Evolutionary conservation across 2,329 filamentous ascomycete genomes (phyloP).

Genomic region (Trichoderma endophyticum): DNA sequence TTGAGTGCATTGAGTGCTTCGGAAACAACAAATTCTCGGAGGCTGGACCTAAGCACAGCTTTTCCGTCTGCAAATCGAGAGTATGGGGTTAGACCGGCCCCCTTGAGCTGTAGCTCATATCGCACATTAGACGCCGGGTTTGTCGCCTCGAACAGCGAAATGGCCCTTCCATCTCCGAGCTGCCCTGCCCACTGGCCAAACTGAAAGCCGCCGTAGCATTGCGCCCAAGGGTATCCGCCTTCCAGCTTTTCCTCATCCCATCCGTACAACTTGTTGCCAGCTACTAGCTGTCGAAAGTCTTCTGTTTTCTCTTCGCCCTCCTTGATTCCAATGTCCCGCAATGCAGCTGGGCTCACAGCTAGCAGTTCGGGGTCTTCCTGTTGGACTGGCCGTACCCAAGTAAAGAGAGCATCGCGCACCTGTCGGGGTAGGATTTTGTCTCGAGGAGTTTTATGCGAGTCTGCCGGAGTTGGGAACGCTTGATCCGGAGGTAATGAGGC

Average conservation of each 20-base stretch:
- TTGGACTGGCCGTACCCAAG: conserved; percentile 80
- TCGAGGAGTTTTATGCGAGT: conserved; percentile 78
- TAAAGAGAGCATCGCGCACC: conserved; percentile 83
- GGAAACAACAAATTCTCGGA: conserved; percentile 89
- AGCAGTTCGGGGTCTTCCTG: conserved; percentile 74
- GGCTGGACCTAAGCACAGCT: conserved; percentile 86
- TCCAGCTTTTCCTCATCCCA: conserved; percentile 64
- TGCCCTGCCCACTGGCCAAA: conserved; percentile 93
- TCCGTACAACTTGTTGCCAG: conserved; percentile 79
- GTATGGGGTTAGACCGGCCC: conserved; percentile 89
- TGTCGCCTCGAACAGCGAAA: conserved; percentile 86
- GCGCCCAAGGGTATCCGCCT: conserved; percentile 92
- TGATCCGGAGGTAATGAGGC: conserved; percentile 72
- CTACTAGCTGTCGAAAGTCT: conserved; percentile 73
- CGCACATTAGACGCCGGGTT: conserved; percentile 68
- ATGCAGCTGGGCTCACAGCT: conserved; percentile 72
- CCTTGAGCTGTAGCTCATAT: conserved; percentile 93
- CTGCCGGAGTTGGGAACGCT: conserved; percentile 72
- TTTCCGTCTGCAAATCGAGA: conserved; percentile 95
- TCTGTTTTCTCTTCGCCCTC: conserved; percentile 64
- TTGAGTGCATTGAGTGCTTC: conserved; percentile 82
- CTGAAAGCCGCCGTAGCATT: conserved; percentile 87
- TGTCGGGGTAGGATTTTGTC: conserved; percentile 73
- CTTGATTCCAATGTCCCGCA: conserved; percentile 76
- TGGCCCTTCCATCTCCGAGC: conserved; percentile 89